Conservation (phyloP, 2,329 filamentous ascomycete genomes). For the Aspergillus sp. region DNA sequence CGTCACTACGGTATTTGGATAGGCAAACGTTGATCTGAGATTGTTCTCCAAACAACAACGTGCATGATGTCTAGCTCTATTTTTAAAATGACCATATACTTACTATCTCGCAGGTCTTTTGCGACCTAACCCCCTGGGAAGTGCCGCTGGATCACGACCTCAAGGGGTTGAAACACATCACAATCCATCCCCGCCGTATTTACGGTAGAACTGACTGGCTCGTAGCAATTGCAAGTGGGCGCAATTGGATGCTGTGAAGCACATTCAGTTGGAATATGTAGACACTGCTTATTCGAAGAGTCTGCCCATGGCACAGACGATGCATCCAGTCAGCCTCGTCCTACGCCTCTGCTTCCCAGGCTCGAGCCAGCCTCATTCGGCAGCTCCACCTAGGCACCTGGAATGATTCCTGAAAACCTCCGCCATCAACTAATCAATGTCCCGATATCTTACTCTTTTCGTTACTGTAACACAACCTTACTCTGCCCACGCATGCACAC, state of each 20-base stretch:
- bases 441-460: neutral
- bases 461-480: neutral
- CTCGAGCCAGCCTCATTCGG: neutral
- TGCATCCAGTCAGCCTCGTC: neutral
- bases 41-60: neutral
- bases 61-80: neutral
- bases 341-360: neutral
- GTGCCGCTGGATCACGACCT: too few relatives aligned
- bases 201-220: too few relatives aligned
- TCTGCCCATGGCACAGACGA: neutral
- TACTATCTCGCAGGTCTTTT: too few relatives aligned
- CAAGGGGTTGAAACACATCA: too few relatives aligned
- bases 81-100: neutral
- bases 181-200: too few relatives aligned
- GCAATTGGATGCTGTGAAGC: neutral
- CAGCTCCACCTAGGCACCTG: neutral
- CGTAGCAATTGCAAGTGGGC: too few relatives aligned
- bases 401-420: neutral
- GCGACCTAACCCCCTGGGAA: too few relatives aligned
- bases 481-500: neutral
- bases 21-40: too few relatives aligned
- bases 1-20: neutral
- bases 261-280: neutral
- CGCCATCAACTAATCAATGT: neutral
- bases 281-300: neutral